Evolutionary conservation across 2,329 filamentous ascomycete genomes (phyloP).

Genomic region (Paecilomyces niveus): DNA sequence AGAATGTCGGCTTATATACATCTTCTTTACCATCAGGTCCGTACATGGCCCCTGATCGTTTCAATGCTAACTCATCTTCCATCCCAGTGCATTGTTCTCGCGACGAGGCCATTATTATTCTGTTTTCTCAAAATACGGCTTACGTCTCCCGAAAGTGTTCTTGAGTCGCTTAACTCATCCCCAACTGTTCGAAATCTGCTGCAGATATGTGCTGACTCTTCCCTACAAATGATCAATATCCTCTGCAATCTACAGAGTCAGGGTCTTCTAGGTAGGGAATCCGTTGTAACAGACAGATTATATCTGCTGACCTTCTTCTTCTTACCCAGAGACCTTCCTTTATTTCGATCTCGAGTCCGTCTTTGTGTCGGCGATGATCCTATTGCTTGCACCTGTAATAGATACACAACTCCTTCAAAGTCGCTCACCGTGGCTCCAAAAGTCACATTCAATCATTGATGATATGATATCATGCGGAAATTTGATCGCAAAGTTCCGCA

Average conservation of each 20-base stretch:
- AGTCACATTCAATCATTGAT: slow-evolving; percentile 37
- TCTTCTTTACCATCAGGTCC: slow-evolving; percentile 35
- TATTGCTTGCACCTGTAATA: not conserved
- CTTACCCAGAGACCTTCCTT: not conserved
- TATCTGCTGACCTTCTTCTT: not conserved
- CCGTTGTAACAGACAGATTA: not conserved
- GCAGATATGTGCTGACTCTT: slow-evolving; percentile 38
- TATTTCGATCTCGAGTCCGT: not conserved
- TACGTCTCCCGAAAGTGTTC: slow-evolving; percentile 17
- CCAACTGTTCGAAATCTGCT: slow-evolving; percentile 32
- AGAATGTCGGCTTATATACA: slow-evolving; percentile 36
- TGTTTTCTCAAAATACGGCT: slow-evolving; percentile 35
- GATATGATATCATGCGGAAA: slow-evolving; percentile 44
- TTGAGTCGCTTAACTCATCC: slow-evolving; percentile 26
- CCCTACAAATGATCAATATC: slow-evolving; percentile 37
- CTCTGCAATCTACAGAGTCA: slow-evolving; percentile 40
- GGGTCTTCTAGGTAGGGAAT: slow-evolving; percentile 31
- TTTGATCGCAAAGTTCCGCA: slow-evolving; percentile 38
- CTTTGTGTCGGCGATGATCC: not conserved
- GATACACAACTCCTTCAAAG: not conserved
- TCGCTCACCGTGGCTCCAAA: not conserved
- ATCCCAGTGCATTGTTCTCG: slow-evolving; percentile 33
- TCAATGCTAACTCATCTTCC: not conserved
- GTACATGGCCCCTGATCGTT: slow-evolving; percentile 1
- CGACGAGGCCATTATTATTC: slow-evolving; percentile 37